A percentile compares a stretch with the other conserved stretches of the same genome.
Conservation (phyloP, 345 rosid species). For the Cochlearia excelsa region DNA sequence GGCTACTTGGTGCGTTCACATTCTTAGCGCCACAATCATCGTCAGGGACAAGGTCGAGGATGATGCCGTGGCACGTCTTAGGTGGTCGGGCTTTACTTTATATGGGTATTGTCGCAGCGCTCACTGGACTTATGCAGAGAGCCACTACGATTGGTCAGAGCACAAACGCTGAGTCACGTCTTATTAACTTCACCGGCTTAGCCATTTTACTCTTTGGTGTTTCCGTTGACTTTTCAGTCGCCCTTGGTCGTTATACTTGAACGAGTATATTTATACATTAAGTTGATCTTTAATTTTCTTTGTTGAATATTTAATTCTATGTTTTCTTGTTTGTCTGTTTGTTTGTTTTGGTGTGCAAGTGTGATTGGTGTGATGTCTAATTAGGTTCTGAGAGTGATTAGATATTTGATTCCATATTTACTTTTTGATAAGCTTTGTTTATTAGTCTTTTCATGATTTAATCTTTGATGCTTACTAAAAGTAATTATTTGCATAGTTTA, state of each 20-base stretch:
- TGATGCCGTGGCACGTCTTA: slow-evolving; percentile 71
- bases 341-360: slow-evolving; percentile 25
- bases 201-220: slow-evolving; percentile 70
- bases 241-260: slow-evolving; percentile 59
- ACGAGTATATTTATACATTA: background rate
- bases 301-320: slow-evolving; percentile 5
- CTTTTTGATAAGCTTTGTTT: slow-evolving; percentile 6
- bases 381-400: slow-evolving; percentile 15
- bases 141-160: slow-evolving; percentile 30
- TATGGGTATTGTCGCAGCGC: slow-evolving; percentile 76
- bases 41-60: slow-evolving; percentile 3
- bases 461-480: slow-evolving; percentile 17
- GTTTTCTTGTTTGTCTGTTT: slow-evolving; percentile 9
- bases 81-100: slow-evolving; percentile 65
- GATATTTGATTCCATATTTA: slow-evolving; percentile 7
- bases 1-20: slow-evolving; percentile 57
- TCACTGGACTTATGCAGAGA: slow-evolving; percentile 73
- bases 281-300: background rate
- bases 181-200: slow-evolving; percentile 68
- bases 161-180: slow-evolving; percentile 44
- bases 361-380: slow-evolving; percentile 29
- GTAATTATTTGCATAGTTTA: slow-evolving; percentile 23
- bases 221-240: slow-evolving; percentile 70
- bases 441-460: background rate
- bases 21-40: slow-evolving; percentile 41